Conservation (phyloP, 2,329 filamentous ascomycete genomes). For the Domatiomyces catenatus region DNA sequence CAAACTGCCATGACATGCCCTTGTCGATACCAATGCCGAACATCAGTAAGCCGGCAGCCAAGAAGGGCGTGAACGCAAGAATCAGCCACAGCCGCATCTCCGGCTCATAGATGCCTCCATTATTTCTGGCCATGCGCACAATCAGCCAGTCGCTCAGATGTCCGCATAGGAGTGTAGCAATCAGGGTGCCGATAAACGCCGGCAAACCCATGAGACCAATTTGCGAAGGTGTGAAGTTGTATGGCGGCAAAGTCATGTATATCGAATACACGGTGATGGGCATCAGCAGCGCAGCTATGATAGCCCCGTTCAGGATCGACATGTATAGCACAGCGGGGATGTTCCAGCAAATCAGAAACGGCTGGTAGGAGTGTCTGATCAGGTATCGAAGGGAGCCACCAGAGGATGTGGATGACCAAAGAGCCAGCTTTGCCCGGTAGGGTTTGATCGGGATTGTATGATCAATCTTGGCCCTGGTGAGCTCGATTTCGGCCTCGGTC, state of each 20-base stretch:
- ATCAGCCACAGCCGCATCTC: constrained; percentile 31
- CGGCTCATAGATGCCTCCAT: constrained; percentile 33
- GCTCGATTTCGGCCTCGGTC: neutral
- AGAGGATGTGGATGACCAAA: constrained; percentile 16
- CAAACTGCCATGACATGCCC: constrained; percentile 12
- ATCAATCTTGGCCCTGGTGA: constrained; percentile 15
- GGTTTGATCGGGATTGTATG: constrained; percentile 25
- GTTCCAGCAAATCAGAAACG: constrained; percentile 17
- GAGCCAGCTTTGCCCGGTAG: constrained; percentile 29
- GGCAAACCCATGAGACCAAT: constrained; percentile 20
- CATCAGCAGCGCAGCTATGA: constrained; percentile 22
- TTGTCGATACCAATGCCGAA: constrained; percentile 24
- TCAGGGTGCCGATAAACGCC: constrained; percentile 26
- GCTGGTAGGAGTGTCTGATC: constrained; percentile 18
- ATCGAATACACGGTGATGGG: constrained; percentile 20
- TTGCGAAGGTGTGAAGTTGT: constrained; percentile 19
- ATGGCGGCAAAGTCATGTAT: constrained; percentile 22
- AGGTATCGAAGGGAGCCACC: constrained; percentile 6
- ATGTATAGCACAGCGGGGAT: constrained; percentile 23
- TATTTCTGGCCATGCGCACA: constrained; percentile 26
- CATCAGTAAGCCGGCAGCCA: constrained; percentile 23
- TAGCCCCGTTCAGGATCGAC: constrained; percentile 24
- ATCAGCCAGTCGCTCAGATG: constrained; percentile 25
- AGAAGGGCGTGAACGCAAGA: constrained; percentile 16
- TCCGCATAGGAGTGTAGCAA: constrained; percentile 27